Conservation (phyloP, 2,329 filamentous ascomycete genomes). For the Colletotrichum neosansevieriae region DNA sequence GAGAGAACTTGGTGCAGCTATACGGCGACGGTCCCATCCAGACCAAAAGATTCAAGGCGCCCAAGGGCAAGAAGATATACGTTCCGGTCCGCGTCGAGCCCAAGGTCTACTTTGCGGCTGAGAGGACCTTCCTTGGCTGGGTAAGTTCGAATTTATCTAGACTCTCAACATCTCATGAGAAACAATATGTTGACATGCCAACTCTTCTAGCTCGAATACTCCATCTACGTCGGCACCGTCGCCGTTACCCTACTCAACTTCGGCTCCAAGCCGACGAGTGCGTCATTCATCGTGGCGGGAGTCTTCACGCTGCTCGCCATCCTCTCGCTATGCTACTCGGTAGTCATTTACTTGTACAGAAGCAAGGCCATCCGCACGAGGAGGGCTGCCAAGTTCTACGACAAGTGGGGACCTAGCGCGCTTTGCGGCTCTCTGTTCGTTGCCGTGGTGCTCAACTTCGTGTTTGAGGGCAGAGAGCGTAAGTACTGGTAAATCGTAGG, state of each 20-base stretch:
- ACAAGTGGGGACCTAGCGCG: conserved; percentile 84
- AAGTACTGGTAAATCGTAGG: conserved; percentile 58
- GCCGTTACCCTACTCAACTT: conserved; percentile 89
- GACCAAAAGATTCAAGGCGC: conserved; percentile 75
- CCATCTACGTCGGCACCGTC: conserved; percentile 91
- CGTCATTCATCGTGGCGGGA: conserved; percentile 77
- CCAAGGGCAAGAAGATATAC: conserved; percentile 90
- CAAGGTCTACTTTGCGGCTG: conserved; percentile 97
- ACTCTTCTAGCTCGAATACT: conserved; percentile 82
- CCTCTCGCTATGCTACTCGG: conserved; percentile 82
- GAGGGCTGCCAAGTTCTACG: conserved; percentile 90
- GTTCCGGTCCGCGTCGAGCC: conserved; percentile 96
- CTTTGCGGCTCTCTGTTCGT: conserved; percentile 80
- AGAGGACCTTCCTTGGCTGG: conserved; percentile 96
- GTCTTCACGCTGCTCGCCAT: conserved; percentile 87
- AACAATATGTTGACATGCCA: conserved; percentile 41
- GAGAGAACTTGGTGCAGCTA: conserved; percentile 64
- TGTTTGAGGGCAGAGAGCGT: conserved; percentile 75
- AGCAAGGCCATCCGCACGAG: conserved; percentile 86
- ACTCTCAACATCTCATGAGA: not conserved
- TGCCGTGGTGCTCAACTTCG: conserved; percentile 85
- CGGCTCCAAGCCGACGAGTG: conserved; percentile 65
- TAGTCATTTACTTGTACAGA: conserved; percentile 88
- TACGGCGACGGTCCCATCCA: conserved; percentile 68
- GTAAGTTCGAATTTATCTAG: conserved; percentile 59